Conservation (phyloP, 2,329 filamentous ascomycete genomes). For the Phialophora tarda region DNA sequence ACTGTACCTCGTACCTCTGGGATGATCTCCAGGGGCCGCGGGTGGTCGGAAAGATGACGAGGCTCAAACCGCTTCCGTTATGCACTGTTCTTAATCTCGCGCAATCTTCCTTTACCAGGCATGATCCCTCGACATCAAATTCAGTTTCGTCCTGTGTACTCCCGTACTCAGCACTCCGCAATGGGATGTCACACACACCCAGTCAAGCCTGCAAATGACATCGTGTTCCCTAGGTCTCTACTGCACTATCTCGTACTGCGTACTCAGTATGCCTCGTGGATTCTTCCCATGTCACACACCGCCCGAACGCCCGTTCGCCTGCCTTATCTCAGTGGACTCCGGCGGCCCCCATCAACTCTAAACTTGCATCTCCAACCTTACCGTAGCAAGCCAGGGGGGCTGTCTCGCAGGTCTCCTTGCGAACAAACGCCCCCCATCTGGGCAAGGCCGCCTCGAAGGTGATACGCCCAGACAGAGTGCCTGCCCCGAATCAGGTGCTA, state of each 20-base stretch:
- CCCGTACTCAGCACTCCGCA: neutral
- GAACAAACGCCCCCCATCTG: neutral
- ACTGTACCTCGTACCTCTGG: no score
- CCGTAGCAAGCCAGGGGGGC: neutral
- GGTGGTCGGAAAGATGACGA: neutral
- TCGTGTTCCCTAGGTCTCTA: neutral
- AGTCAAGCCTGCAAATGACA: neutral
- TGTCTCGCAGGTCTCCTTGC: neutral
- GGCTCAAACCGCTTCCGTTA: neutral
- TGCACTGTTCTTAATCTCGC: neutral
- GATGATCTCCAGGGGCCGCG: neutral
- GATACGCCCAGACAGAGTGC: neutral
- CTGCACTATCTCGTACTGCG: no score
- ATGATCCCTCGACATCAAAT: neutral
- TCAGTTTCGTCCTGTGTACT: no score
- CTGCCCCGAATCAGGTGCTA: neutral
- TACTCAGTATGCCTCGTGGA: neutral
- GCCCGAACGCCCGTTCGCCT: neutral
- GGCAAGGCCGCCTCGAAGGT: neutral
- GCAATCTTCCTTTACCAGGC: neutral
- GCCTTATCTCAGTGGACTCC: neutral
- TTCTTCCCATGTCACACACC: neutral
- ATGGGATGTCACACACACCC: no score
- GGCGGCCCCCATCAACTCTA: neutral
- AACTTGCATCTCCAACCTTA: neutral